These are phyloP conservation scores for Cryptomeria japonica DNA, from an alignment of 75 land plant species.

Conservation along the genomic window DNA sequence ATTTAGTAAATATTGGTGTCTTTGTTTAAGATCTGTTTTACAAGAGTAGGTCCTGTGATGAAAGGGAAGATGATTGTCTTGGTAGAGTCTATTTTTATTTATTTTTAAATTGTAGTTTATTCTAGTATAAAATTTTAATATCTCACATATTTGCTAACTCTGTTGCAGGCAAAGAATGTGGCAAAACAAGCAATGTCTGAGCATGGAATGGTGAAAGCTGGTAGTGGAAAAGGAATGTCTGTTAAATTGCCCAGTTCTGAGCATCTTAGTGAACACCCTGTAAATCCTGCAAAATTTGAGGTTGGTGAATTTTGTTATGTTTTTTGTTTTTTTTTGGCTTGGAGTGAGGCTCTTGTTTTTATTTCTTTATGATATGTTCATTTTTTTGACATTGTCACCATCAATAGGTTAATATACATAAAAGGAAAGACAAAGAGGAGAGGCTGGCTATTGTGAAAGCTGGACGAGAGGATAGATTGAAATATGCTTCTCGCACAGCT, in stretches of 20 bases:
- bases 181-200: constrained; percentile 61
- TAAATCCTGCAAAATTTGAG: constrained; percentile 79
- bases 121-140: not conserved
- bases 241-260: constrained; percentile 64
- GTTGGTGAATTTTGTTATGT: constrained; percentile 30
- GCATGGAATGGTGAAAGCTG: constrained; percentile 62
- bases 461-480: constrained; percentile 80
- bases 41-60: not conserved
- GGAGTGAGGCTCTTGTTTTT: not conserved
- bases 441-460: constrained; percentile 66
- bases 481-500: constrained; percentile 69
- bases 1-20: not conserved
- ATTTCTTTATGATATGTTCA: not conserved
- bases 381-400: not conserved
- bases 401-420: constrained; percentile 63
- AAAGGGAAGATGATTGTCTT: not conserved
- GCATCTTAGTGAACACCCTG: constrained; percentile 60
- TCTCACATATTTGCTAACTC: not conserved
- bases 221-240: constrained; percentile 27
- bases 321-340: not conserved
- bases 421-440: constrained; percentile 73
- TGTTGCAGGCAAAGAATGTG: constrained; percentile 76
- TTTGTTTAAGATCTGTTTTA: not conserved
- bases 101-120: not conserved
- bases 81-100: too few species aligned